Base-by-base conservation (phyloP, 2,329 filamentous ascomycete genomes). In the Furcasterigmium furcatum region DNA sequence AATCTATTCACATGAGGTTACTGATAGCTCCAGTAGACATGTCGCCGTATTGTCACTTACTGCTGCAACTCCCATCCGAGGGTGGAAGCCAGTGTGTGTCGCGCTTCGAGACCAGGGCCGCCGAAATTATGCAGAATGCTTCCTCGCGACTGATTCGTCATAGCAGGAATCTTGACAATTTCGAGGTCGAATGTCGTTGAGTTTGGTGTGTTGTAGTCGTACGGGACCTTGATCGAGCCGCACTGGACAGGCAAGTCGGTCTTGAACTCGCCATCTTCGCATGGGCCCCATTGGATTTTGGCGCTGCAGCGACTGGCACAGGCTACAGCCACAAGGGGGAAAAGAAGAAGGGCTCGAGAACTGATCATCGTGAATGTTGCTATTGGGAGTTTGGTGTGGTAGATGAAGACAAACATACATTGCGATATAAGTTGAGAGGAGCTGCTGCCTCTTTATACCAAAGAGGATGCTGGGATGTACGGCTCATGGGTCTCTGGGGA, bases 121-220 rank as follows among this genome's bases (percentile, higher is more conserved):
- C 59, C 60, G 41, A 52, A 57, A 43, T 64, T 65, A 41, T 62
- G 44, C 20, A 63, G 27, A 27, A 64, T 61, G 49, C 53, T 61
- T 4, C 61, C 59, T 36, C 55, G 56, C 9, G 46, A 51, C 4
- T 57, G 54, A 43, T 50, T 35, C 29, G 53, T 51, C 5, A 44
- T 39, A 1, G 53, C 51, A 3, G 34, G 30, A 32, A 49, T 32
- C 9, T 43, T 44, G 10, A 48, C 24, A 27, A 56, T 10, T 13
- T 50, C 32, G 16, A 56, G 47, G 3, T 41, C n/a, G 10, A 52
- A 29, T 8, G 47, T 54, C 22, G 51, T 30, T 22, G 41, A 47
- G 16, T 41, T 38, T 3, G 32, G 24, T 12, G 41, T 27, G 1
- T 48, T 54, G 32, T 55, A 55, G 32, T 55, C 52, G 14, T 50